Conservation (phyloP, 768 basidiomycete species). For the Auriculariales sp. region DNA sequence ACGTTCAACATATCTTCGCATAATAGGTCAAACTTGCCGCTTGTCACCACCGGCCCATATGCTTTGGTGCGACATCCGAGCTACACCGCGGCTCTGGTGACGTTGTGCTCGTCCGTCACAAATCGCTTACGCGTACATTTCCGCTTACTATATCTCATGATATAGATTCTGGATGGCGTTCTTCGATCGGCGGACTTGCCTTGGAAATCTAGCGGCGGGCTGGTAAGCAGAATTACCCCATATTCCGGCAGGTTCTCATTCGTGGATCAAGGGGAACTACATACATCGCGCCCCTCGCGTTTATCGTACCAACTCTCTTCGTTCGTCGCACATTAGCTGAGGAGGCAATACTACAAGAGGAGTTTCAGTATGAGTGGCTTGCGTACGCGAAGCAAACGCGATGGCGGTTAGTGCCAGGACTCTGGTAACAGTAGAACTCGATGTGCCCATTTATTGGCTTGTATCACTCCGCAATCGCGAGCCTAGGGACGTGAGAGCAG, state of each 20-base stretch:
- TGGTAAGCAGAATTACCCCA: constrained; percentile 14
- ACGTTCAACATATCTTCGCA: too few relatives aligned
- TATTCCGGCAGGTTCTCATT: too few relatives aligned
- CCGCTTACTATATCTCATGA: too few relatives aligned
- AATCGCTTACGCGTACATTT: background rate
- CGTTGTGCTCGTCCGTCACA: background rate
- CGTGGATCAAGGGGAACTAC: too few relatives aligned
- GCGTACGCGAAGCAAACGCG: constrained; percentile 11
- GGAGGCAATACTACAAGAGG: constrained; percentile 9
- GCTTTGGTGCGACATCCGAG: constrained; percentile 34
- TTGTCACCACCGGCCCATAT: constrained; percentile 22
- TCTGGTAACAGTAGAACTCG: too few relatives aligned
- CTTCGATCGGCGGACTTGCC: constrained; percentile 7
- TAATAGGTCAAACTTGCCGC: constrained; percentile 15
- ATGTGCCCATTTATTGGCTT: too few relatives aligned
- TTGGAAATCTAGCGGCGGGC: constrained; percentile 8
- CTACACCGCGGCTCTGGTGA: constrained; percentile 12
- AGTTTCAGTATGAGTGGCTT: constrained; percentile 14
- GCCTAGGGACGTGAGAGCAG: too few relatives aligned
- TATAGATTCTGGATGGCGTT: too few relatives aligned
- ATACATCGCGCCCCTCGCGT: too few relatives aligned
- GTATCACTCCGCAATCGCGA: too few relatives aligned
- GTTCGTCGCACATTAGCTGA: constrained; percentile 6
- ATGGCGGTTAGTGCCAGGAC: constrained; percentile 13
- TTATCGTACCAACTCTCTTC: constrained; percentile 8